Evolutionary conservation across 1,139 yeast species (phyloP).

Genomic region (Candida mesenterica): DNA sequence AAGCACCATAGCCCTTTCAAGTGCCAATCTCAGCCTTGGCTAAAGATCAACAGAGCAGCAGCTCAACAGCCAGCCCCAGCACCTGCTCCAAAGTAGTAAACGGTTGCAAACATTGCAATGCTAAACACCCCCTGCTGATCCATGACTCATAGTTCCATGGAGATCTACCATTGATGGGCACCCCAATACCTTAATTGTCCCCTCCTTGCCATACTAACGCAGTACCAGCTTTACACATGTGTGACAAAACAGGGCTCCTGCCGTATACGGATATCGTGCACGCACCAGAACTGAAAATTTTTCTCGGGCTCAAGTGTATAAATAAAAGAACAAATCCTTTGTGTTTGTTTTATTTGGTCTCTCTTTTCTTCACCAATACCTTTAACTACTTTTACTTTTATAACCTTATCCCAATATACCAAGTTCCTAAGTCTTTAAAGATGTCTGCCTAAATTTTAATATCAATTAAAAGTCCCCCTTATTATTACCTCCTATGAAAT

Average conservation of each 20-base stretch:
- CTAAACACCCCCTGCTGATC: too few relatives aligned
- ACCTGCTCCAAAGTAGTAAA: too few relatives aligned
- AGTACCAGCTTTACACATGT: neutral
- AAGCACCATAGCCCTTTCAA: too few relatives aligned
- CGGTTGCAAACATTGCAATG: too few relatives aligned
- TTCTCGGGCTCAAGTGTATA: conserved; percentile 8
- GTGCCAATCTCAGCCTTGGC: too few relatives aligned
- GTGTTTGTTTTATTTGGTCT: neutral
- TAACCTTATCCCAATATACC: conserved; percentile 5
- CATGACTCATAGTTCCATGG: too few relatives aligned
- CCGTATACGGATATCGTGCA: conserved; percentile 1
- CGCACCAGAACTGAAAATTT: conserved; percentile 10
- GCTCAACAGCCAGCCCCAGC: too few relatives aligned
- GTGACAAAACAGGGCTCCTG: too few relatives aligned
- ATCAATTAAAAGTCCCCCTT: conserved; percentile 10
- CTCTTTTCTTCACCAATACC: conserved; percentile 7
- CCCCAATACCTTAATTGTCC: too few relatives aligned
- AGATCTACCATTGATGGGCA: too few relatives aligned
- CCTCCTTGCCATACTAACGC: too few relatives aligned
- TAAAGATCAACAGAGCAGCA: too few relatives aligned
- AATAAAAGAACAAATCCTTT: conserved; percentile 8
- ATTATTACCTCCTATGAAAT: conserved; percentile 9
- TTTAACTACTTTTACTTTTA: conserved; percentile 8
- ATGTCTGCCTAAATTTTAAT: conserved; percentile 37
- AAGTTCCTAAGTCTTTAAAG: conserved; percentile 15